Evolutionary conservation across 2,329 filamentous ascomycete genomes (phyloP).

Genomic region (Blastomyces emzantsi): DNA sequence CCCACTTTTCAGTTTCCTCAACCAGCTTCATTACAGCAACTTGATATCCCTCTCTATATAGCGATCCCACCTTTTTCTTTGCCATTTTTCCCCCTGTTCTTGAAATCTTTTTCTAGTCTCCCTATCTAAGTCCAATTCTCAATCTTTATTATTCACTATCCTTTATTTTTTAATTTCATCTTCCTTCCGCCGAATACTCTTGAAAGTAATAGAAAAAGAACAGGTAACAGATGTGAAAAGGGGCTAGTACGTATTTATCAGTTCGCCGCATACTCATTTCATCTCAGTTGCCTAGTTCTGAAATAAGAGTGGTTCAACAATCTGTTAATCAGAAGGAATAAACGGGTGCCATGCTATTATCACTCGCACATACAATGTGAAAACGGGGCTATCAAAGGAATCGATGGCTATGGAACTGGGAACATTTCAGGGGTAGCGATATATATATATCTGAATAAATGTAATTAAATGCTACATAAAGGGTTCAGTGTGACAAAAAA

Average conservation of each 20-base stretch:
- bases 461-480: background rate
- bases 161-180: background rate
- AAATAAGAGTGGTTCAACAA: too few relatives aligned
- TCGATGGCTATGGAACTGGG: too few relatives aligned
- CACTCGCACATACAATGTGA: too few relatives aligned
- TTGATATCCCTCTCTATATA: background rate
- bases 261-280: too few relatives aligned
- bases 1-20: background rate
- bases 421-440: too few relatives aligned
- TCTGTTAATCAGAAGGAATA: too few relatives aligned
- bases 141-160: background rate
- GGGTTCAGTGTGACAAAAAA: too few relatives aligned
- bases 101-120: background rate
- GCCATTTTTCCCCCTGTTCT: too few relatives aligned
- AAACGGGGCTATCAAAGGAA: too few relatives aligned
- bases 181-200: background rate
- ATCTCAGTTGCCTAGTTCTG: too few relatives aligned
- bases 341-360: too few relatives aligned
- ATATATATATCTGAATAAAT: background rate
- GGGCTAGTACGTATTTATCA: too few relatives aligned
- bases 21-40: background rate
- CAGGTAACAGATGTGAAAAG: background rate
- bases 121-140: background rate
- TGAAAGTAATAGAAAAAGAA: background rate
- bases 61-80: background rate